Evolutionary conservation across 768 basidiomycete species (phyloP).

Genomic region (Phlebiopsis flavidoalba): DNA sequence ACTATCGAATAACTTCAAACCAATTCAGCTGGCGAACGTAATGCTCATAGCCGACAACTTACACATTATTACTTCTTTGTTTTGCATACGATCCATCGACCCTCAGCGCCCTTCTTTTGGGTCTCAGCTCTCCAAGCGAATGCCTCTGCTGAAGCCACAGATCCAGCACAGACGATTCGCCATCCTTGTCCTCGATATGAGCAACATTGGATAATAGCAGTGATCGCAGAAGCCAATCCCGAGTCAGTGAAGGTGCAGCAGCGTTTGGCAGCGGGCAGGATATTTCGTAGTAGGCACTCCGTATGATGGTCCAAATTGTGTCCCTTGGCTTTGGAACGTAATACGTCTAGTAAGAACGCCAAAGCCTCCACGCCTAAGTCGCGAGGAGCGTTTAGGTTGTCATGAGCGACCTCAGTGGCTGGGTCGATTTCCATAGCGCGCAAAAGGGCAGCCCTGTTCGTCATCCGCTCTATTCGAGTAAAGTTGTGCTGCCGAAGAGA

Average conservation of each 20-base stretch:
- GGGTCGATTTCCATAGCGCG: background rate
- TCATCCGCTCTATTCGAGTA: slow-evolving; percentile 42
- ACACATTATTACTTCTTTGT: slow-evolving; percentile 6
- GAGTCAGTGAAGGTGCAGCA: slow-evolving; percentile 13
- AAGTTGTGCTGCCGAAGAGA: slow-evolving; percentile 54
- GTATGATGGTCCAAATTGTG: slow-evolving; percentile 55
- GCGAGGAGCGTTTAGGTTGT: background rate
- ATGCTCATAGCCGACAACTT: background rate
- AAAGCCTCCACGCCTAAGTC: slow-evolving; percentile 39
- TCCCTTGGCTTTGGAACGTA: slow-evolving; percentile 48
- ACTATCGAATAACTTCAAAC: too few relatives aligned
- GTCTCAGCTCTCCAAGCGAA: slow-evolving; percentile 41
- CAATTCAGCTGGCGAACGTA: too few relatives aligned
- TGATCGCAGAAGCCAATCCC: slow-evolving; percentile 35
- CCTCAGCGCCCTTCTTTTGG: slow-evolving; percentile 53
- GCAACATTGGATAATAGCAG: slow-evolving; percentile 10
- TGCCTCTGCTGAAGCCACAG: slow-evolving; percentile 48
- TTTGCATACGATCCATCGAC: slow-evolving; percentile 60
- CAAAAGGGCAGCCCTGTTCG: slow-evolving; percentile 19
- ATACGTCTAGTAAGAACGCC: slow-evolving; percentile 35
- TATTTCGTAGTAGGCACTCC: slow-evolving; percentile 61
- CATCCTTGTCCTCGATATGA: slow-evolving; percentile 20
- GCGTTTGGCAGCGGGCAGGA: slow-evolving; percentile 33
- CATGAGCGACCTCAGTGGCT: background rate
- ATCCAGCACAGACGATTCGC: slow-evolving; percentile 25